Evolutionary conservation across 2,329 filamentous ascomycete genomes (phyloP).

Genomic region (Xylariaceae sp.): DNA sequence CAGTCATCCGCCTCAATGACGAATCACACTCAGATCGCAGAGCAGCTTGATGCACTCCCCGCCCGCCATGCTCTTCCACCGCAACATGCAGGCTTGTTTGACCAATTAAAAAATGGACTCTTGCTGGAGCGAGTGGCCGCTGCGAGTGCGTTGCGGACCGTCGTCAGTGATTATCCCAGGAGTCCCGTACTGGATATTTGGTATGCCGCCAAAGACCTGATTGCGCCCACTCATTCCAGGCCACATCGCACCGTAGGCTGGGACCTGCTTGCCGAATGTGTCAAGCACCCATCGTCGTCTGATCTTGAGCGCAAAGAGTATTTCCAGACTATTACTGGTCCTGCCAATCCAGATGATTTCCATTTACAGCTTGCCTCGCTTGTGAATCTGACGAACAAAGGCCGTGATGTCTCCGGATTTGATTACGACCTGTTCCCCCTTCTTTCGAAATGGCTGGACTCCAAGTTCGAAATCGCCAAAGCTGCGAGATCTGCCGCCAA

Average conservation of each 20-base stretch:
- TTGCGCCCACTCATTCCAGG: conserved; percentile 52
- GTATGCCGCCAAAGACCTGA: conserved; percentile 62
- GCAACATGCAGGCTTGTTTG: conserved; percentile 52
- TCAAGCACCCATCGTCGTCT: conserved; percentile 58
- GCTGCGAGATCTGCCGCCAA: conserved; percentile 49
- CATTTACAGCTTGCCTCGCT: conserved; percentile 62
- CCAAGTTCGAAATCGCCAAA: conserved; percentile 51
- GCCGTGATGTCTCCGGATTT: conserved; percentile 61
- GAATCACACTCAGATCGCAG: conserved; percentile 37
- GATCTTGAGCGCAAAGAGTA: conserved; percentile 64
- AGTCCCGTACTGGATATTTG: conserved; percentile 58
- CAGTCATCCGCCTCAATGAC: conserved; percentile 34
- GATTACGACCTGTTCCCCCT: conserved; percentile 64
- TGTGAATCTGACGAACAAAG: conserved; percentile 57
- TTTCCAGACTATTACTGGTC: conserved; percentile 57
- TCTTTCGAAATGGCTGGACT: conserved; percentile 57
- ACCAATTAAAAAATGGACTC: conserved; percentile 50
- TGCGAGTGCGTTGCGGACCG: conserved; percentile 52
- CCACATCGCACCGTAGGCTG: conserved; percentile 58
- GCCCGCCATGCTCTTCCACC: conserved; percentile 43
- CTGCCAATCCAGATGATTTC: conserved; percentile 59
- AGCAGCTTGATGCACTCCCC: conserved; percentile 42
- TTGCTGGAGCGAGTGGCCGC: conserved; percentile 53
- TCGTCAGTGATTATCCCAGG: conserved; percentile 56
- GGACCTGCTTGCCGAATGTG: conserved; percentile 62